Base-by-base conservation (phyloP, 2,329 filamentous ascomycete genomes). In the Diaporthe citri region DNA sequence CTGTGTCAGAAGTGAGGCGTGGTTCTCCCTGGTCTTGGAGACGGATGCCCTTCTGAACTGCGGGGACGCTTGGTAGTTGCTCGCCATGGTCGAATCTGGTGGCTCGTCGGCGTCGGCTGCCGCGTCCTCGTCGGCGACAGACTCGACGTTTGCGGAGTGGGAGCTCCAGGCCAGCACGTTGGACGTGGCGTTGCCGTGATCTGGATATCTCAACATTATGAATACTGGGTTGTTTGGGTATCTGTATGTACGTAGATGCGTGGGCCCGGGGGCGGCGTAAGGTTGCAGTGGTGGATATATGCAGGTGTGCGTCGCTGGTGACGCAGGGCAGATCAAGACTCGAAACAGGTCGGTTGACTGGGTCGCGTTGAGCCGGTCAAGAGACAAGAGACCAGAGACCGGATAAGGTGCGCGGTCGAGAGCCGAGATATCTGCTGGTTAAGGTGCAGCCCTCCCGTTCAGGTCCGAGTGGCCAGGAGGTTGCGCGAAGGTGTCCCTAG, bases 41-140 rank as follows among this genome's bases (percentile, higher is more conserved):
- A 73, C 85, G 66, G 81, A 82, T 70, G 84, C 87, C 83, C 86
- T 87, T 80, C 84, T 84, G 82, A 86, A 91, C 83, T 81, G 85
- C 60, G 78, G 79, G 66, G 78, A 80, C 34, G 73, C 67, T 43
- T 75, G 74, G 64, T 55, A 28, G 20, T 51, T 60, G 75, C 57
- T 76, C 78, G 71, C 78, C 76, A 81, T 78, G 74, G 77, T 79
- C 75, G 83, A 80, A 85, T 98, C 96, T 80, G 96, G 95, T 67
- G 96, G 96, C 84, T 98, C 96, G 84, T 98, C 96, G 69, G 92
- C 89, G 80, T 98, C 96, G 78, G 93, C 90, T 75, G 88, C 86
- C 78, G 92, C 83, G 74, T 98, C 95, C 75, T 91, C 89, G 77
- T 89, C 87, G 25, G 84, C 80, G 34, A 84, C 83, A 48, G 84